These are phyloP conservation scores for Aspergillus pseudoviridinutans DNA, from an alignment of 2,329 filamentous ascomycete genomes.

Conservation along the genomic window DNA sequence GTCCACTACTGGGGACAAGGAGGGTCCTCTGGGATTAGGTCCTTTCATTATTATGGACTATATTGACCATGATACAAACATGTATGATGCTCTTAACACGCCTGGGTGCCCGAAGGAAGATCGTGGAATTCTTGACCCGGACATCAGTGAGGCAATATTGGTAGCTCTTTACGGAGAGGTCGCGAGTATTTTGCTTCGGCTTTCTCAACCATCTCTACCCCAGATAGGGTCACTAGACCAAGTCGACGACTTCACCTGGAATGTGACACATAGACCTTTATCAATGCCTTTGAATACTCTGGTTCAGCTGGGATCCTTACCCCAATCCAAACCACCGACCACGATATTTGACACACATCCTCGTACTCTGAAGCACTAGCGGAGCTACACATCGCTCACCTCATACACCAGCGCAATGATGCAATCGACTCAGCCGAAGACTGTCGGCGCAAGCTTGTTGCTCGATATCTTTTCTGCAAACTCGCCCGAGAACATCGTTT, in stretches of 20 bases:
- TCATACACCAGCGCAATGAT: constrained; percentile 38
- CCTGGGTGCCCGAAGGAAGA: neutral
- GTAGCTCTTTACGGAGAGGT: constrained; percentile 34
- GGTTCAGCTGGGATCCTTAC: constrained; percentile 18
- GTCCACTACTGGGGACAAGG: neutral
- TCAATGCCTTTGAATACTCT: constrained; percentile 43
- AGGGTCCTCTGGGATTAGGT: constrained; percentile 5
- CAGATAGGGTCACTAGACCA: constrained; percentile 38
- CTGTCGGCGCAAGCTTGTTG: constrained; percentile 16
- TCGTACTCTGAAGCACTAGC: constrained; percentile 39
- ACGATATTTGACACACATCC: constrained; percentile 26
- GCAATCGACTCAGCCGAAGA: constrained; percentile 26
- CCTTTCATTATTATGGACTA: neutral
- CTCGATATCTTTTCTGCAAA: constrained; percentile 17
- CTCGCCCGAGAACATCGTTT: constrained; percentile 10
- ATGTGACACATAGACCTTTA: constrained; percentile 33
- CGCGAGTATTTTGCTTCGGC: constrained; percentile 39
- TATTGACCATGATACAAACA: neutral
- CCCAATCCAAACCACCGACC: constrained; percentile 10
- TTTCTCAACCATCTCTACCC: constrained; percentile 32
- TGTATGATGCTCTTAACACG: neutral
- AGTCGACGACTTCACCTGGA: constrained; percentile 13
- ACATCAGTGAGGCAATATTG: constrained; percentile 1
- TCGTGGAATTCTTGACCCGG: constrained; percentile 2
- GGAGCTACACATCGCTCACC: constrained; percentile 40